Conservation (phyloP, 306 rosid genomes). For the Trifolium repens region DNA sequence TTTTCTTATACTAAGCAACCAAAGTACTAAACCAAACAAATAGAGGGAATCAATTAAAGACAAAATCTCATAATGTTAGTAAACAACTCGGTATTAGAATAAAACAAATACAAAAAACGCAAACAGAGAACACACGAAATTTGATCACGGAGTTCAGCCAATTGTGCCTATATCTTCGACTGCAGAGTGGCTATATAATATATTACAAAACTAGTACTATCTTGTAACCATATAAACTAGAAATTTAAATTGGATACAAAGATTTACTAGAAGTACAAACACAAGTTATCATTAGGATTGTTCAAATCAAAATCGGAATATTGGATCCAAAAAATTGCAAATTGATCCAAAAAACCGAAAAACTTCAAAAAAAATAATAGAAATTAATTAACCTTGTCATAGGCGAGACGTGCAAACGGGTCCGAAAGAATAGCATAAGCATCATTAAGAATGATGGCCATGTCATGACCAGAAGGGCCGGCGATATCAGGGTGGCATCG, state of each 20-base stretch:
- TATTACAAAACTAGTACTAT: neutral
- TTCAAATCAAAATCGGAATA: too few species aligned
- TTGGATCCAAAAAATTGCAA: neutral
- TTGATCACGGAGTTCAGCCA: neutral
- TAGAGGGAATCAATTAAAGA: neutral
- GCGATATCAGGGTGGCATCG: conserved; percentile 93
- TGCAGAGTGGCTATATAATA: neutral
- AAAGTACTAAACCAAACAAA: conserved; percentile 2
- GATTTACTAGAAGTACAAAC: too few species aligned
- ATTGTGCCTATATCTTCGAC: neutral
- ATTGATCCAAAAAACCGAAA: neutral
- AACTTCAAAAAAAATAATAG: neutral
- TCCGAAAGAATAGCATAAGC: conserved; percentile 82
- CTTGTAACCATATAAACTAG: neutral
- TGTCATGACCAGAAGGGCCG: conserved; percentile 89
- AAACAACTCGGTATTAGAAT: too few species aligned
- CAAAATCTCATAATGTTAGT: neutral
- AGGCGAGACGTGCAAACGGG: conserved; percentile 69
- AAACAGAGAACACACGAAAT: neutral
- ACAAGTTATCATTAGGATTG: too few species aligned
- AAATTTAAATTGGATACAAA: neutral
- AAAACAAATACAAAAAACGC: neutral
- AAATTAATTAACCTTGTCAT: conserved; percentile 62
- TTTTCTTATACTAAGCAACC: conserved; percentile 4
- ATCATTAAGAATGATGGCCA: conserved; percentile 91